A percentile compares a stretch with the other conserved stretches of the same genome.
Evolutionary conservation across 2,329 filamentous ascomycete species (phyloP).

Genomic region (Xylariaceae sp.): DNA sequence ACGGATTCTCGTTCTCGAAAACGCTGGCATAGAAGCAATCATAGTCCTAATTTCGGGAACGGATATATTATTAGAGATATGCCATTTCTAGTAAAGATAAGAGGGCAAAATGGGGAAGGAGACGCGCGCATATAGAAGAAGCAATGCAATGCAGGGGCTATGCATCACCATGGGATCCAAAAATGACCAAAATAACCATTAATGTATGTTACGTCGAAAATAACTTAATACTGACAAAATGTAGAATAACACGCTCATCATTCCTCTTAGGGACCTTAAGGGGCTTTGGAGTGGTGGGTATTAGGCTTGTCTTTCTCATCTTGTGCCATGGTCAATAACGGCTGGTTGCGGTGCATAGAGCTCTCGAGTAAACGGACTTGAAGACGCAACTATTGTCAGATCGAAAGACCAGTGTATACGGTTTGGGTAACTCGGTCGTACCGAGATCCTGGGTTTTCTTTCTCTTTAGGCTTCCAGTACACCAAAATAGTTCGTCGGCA

Average conservation of each 20-base stretch:
- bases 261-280: constrained; percentile 49
- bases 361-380: not conserved
- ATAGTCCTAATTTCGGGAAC: constrained; percentile 62
- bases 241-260: constrained; percentile 74
- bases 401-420: too few relatives aligned
- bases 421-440: too few relatives aligned
- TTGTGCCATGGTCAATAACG: constrained; percentile 36
- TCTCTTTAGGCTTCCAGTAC: too few relatives aligned
- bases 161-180: not conserved
- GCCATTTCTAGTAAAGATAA: too few relatives aligned
- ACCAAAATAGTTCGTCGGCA: not conserved
- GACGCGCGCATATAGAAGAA: too few relatives aligned
- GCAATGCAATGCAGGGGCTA: not conserved
- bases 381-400: too few relatives aligned
- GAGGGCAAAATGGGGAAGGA: too few relatives aligned
- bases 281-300: constrained; percentile 27
- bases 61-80: not conserved
- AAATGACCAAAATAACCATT: not conserved
- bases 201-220: not conserved
- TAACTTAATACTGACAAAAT: constrained; percentile 68
- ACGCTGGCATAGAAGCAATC: constrained; percentile 96
- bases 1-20: constrained; percentile 80
- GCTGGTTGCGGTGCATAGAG: not conserved
- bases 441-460: not conserved
- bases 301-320: constrained; percentile 35